phyloP scores from a whole-genome alignment of 257 asterid species.

The Solanum virginianum region DNA sequence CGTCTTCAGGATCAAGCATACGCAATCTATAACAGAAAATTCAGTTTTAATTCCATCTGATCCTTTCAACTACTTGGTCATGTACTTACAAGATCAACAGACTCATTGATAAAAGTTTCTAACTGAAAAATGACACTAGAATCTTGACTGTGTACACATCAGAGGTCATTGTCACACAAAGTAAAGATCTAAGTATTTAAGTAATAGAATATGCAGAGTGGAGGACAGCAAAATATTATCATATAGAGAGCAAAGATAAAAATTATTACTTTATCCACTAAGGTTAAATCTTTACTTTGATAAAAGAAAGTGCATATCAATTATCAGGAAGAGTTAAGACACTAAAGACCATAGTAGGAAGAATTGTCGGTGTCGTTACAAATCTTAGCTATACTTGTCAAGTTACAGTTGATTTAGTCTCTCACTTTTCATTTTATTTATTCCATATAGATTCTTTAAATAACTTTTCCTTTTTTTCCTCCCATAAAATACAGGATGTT shows the following conservation, averaged over 20 bases:
- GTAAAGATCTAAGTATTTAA: background rate
- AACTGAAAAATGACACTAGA: background rate
- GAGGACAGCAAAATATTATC: background rate
- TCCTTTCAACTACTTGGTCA: background rate
- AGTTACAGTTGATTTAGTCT: slow-evolving; percentile 22
- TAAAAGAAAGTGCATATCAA: slow-evolving; percentile 28
- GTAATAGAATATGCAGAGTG: background rate
- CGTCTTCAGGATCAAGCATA: too few species aligned
- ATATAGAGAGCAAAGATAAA: background rate
- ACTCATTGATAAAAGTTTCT: background rate
- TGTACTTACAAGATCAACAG: background rate
- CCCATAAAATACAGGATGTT: slow-evolving; percentile 20
- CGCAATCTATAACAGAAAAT: too few species aligned
- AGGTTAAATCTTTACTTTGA: slow-evolving; percentile 19
- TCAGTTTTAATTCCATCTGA: background rate
- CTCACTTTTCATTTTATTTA: slow-evolving; percentile 22
- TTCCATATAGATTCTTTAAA: slow-evolving; percentile 16
- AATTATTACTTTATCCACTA: background rate
- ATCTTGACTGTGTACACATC: background rate
- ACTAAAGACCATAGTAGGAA: background rate
- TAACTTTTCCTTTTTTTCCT: slow-evolving; percentile 9
- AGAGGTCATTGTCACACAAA: background rate
- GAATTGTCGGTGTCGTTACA: background rate
- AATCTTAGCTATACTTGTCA: slow-evolving; percentile 4
- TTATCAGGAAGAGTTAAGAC: slow-evolving; percentile 3